Base-by-base conservation (phyloP, 306 rosid species). In the Medicago lupulina region DNA sequence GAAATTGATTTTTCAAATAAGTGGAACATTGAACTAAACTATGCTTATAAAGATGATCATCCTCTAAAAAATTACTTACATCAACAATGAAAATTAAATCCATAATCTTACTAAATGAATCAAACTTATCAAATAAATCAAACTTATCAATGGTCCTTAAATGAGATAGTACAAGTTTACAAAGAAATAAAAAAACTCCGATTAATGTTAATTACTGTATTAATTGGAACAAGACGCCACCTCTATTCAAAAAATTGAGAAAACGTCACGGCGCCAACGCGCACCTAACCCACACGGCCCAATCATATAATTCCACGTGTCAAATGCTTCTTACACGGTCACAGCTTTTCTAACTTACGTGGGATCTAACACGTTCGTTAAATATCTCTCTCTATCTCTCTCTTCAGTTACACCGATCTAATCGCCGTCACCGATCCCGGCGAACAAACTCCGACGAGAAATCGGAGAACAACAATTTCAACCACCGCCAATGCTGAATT, bases 241-340 rank as follows among this genome's bases (percentile, higher is more conserved):
- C 38, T 75, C 60, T 44, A 72, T 78, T 82, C 44, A 75, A 82
- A 83, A 71, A 65, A 62, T 17, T 17, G 10, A 36, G 65, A 61
- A 57, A 70, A 78, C 61, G 74, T 85, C 88, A 82, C 86, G 76
- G 92, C 86, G 86, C 83, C 83, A 83, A 83, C 63, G 19, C 54
- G 59, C 77, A 47, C 75, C 72, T 34, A 19, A 53, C 76, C 66
- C 8, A 21, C 84, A 80, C 84, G 41, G 49, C 31, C 74, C 84
- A 73, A 83, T 88, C 2, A n/a, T 0, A 4, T 0, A 0, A 0
- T 2, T 3, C 79, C 93, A 86, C 92, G 88, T 84, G 88, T 70
- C 80, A 2, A 18, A 13, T 75, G 3, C 76, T 44, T 63, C 71
- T 69, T 44, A 39, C 75, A 13, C 70, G 75, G 88, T 60, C 86